Evolutionary conservation across 768 basidiomycete genomes (phyloP).

Genomic region (Candolleomyces eurysporus): DNA sequence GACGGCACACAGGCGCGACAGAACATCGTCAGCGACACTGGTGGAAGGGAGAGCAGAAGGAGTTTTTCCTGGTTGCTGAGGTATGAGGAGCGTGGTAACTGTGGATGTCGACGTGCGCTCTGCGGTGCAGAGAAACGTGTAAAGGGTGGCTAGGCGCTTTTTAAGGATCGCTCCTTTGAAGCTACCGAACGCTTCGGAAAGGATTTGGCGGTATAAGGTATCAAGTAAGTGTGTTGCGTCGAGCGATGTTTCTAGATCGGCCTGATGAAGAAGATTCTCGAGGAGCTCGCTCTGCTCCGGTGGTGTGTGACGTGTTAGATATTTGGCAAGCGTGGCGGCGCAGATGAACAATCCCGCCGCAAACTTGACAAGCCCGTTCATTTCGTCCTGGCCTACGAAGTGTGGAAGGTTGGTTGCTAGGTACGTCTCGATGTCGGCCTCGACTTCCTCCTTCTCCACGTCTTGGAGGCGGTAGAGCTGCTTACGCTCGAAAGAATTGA

Average conservation of each 20-base stretch:
- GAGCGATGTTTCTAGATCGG: neutral
- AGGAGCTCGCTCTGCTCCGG: neutral
- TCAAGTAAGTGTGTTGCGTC: constrained; percentile 10
- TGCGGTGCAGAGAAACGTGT: constrained; percentile 20
- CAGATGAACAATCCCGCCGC: constrained; percentile 26
- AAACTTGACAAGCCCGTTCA: constrained; percentile 11
- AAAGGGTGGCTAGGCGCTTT: constrained; percentile 12
- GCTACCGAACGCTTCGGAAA: constrained; percentile 12
- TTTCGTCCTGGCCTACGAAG: neutral
- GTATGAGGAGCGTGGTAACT: constrained; percentile 12
- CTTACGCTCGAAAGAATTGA: constrained; percentile 2
- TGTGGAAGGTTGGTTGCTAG: constrained; percentile 1
- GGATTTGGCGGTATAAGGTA: constrained; percentile 14
- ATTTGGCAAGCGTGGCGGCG: constrained; percentile 23
- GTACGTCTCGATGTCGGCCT: constrained; percentile 4
- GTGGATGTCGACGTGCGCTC: constrained; percentile 15
- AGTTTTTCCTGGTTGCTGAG: neutral
- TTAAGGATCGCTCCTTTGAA: constrained; percentile 7
- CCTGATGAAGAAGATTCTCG: neutral
- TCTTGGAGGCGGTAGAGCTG: constrained; percentile 9
- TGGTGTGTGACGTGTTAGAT: constrained; percentile 2
- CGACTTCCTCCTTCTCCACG: constrained; percentile 3
- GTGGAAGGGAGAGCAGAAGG: neutral
- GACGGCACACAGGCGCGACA: constrained; percentile 15
- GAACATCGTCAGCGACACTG: neutral